Percentiles rank a stretch among this genome's conserved stretches.
These are phyloP conservation scores for Talaromyces rugulosus DNA, from an alignment of 2,329 filamentous ascomycete genomes.

Conservation along the genomic window DNA sequence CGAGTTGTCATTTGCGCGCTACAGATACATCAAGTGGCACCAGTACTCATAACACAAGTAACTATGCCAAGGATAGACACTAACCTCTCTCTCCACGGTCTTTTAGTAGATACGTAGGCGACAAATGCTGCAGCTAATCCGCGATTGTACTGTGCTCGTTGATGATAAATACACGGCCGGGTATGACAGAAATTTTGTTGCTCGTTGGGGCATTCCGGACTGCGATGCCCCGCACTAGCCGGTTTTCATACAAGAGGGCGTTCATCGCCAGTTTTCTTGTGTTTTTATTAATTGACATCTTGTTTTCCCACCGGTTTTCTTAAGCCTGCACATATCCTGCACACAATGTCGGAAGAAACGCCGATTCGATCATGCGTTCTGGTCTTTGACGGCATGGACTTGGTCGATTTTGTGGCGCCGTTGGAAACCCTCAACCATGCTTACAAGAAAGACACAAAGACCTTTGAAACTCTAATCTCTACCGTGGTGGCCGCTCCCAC, in stretches of 20 bases:
- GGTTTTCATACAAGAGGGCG: not conserved
- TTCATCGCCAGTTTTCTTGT: not conserved
- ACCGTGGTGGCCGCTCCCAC: not conserved
- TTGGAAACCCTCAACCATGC: conserved; percentile 6
- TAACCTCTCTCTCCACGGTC: no score
- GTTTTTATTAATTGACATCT: not conserved
- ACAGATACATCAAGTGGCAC: not conserved
- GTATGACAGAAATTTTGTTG: not conserved
- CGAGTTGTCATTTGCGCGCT: not conserved
- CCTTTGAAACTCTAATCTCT: not conserved
- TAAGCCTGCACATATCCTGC: not conserved
- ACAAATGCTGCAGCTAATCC: not conserved
- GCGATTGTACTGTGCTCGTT: not conserved
- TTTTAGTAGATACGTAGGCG: no score
- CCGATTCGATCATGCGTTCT: conserved; percentile 1
- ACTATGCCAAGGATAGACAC: not conserved
- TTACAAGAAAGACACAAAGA: not conserved
- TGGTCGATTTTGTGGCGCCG: conserved; percentile 6
- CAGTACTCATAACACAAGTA: not conserved
- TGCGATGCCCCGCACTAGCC: not conserved
- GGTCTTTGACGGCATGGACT: conserved; percentile 4
- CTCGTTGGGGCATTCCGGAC: not conserved
- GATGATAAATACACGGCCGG: not conserved
- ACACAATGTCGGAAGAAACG: not conserved
- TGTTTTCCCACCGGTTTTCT: not conserved